Evolutionary conservation across 2,329 filamentous ascomycete species (phyloP), one percentile per base, ranked within the genome.

Genomic region (Colletotrichum tropicicola): DNA sequence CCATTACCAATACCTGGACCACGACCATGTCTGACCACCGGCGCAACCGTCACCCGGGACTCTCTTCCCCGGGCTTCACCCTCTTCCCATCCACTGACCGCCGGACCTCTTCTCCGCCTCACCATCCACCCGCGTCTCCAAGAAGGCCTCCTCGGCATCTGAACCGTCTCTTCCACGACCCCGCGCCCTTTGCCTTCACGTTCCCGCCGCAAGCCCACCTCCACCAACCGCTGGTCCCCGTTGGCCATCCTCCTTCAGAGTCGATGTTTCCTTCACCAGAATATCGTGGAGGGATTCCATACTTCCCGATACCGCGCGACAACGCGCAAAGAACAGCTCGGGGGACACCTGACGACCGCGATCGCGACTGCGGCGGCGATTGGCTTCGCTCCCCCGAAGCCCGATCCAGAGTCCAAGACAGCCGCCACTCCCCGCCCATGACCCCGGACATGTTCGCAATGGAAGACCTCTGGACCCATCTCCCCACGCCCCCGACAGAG

Each of bases 21-120:
- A 43, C 39, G 12, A 43, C 39, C 39, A 43, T 49, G 56, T 25
- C 44, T 21, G 12, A 30, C 13, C 61, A 61, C 28, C 56, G 49
- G n/a, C 57, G 61, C 21, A 61, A 61, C 44, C 57, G 61, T 23
- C 61, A 61, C 17, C 43, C 21, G 9, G 56, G 44, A 13, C 57
- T 61, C 13, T 54, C 28, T 19, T 49, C 57, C 15, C 35, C 61
- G 2, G 10, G 10, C 1, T 13, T 19, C 3, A 30, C 5, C 19
- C 27, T 27, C 12, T 35, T 43, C 13, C 27, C 6, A 12, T 5
- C 27, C 8, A n/a, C 17, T 39, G 8, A 8, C 12, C 19, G 8
- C 27, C 47, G 3, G n/a, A n/a, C n/a, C 19, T 17, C 15, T 17
- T n/a, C 30, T 30, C 23, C 30, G 13, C 21, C 51, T n/a, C n/a